Evolutionary conservation across 106 monocot genomes (phyloP).

Genomic region (Allium sativum): DNA sequence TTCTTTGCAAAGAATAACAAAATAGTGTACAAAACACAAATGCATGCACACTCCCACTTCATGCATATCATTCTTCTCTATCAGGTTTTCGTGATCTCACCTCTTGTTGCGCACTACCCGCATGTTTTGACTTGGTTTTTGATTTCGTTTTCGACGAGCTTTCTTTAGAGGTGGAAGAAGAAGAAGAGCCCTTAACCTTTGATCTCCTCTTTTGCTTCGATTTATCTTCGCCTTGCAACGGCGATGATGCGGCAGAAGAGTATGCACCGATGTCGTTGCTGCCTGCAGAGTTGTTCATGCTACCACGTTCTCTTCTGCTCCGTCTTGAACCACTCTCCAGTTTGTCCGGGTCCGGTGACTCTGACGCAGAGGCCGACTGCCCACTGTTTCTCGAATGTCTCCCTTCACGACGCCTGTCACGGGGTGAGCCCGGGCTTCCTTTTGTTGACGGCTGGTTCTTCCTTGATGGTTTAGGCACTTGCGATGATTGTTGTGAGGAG

Average conservation of each 20-base stretch:
- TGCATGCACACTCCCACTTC: too few relatives aligned
- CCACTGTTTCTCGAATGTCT: not conserved
- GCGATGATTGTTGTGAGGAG: not conserved
- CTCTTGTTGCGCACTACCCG: too few relatives aligned
- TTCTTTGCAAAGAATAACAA: too few relatives aligned
- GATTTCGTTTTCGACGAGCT: too few relatives aligned
- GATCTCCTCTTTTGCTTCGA: not conserved
- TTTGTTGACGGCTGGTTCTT: not conserved
- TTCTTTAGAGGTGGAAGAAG: too few relatives aligned
- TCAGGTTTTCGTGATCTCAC: too few relatives aligned
- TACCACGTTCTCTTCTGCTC: conserved; percentile 1
- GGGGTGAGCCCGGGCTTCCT: not conserved
- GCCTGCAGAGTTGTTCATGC: not conserved
- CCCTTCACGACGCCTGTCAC: not conserved
- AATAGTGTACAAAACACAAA: too few relatives aligned
- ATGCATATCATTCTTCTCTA: too few relatives aligned
- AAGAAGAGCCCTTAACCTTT: not conserved
- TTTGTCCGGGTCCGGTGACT: not conserved
- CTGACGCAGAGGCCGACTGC: not conserved
- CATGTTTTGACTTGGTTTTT: too few relatives aligned
- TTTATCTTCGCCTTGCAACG: not conserved
- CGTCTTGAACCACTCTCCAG: not conserved
- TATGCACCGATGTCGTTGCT: not conserved
- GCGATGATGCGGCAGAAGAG: not conserved
- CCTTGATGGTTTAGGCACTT: conserved; percentile 5